Base-by-base conservation (phyloP, 2,329 filamentous ascomycete genomes). In the Hortaea werneckii region DNA sequence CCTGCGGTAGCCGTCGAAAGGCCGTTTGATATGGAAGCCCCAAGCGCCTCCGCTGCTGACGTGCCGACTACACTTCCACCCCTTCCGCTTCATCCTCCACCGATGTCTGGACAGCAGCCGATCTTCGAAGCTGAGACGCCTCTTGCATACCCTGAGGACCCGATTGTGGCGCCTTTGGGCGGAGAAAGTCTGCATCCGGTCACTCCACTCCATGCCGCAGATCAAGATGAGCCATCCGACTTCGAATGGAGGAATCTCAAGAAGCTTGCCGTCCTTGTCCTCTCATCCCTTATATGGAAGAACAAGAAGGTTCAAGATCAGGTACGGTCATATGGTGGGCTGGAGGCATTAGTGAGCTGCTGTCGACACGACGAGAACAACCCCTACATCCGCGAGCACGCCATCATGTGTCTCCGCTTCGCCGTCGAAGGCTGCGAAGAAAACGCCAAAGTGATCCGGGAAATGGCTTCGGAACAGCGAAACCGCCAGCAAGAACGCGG, bases 321-420 rank as follows among this genome's bases (percentile, higher is more conserved):
- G 62, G 86, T 96, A 51, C 79, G 94, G 39, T 77, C 81, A 41
- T 79, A 90, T 57, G 85, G 87, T 52, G 90, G 90, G 37, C 85
- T 96, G 38, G 85, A 94, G 54, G 82, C 86, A 0, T 76, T 96
- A 13, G 77, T 95, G 11, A 88, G 88, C 59, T 95, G 88, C 66
- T 95, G 88, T 57, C 78, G 82, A 29, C 92, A 92, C 61, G 90
- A 96, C 61, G 87, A 90, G 55, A 81, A 94, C 67, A 95, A 95
- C 60, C 87, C 88, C 0, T 95, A 90, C 61, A 89, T 94, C 52
- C 87, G 90, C 58, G 90, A 96, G 65, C 85, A 89, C 53, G 86
- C 87, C 2, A 87, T 89, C 42, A 82, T 94, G 62, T 89, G 85
- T 54, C 74, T 94, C n/a, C 89, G 90, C 61, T 94, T 79, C 56